Evolutionary conservation across 345 rosid species (phyloP), one percentile per base, ranked within the genome.

Genomic region (Kandelia obovata): DNA sequence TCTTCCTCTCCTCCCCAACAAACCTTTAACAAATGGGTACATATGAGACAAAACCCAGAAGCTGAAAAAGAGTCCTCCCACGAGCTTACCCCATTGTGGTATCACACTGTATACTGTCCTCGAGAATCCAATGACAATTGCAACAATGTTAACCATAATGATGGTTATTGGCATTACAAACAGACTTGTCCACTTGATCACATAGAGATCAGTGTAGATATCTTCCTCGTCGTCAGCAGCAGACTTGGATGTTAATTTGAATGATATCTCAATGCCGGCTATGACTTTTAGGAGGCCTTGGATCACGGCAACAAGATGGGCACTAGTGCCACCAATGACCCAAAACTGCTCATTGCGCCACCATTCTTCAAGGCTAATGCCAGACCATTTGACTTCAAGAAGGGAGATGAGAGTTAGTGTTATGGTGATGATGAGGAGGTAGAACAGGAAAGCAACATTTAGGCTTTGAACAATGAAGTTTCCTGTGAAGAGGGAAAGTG

Each of bases 301-400:
- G 4, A 91, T 52, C 17, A 94, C 97, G 3, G 97, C 96, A 8
- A 75, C 89, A 0, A 94, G 84, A 80, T 91, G 97, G 61, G 98
- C 97, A 7, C 97, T 94, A 0, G 95, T 77, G 55, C 98, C 97
- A 10, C 98, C 98, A 13, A 94, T 94, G 1, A 87, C 73, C 98
- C 97, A 94, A 72, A 94, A 94, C 71, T 89, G 96, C 85, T 94
- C 96, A 7, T 94, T 94, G 28, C 96, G 82, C 98, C 97, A 94
- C 83, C 86, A 87, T 61, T 91, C 98, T 72, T 94, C 98, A 0
- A 92, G 83, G 7, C 81, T 89, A 0, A 94, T 78, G 0, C 97
- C 96, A 0, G 97, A 94, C 97, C 97, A 91, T 67, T 85, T 91
- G 46, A 91, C 96, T 78, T 94, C 98, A 0, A 94, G 92, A 39